phyloP scores from a whole-genome alignment of 805 yeast species.

The Ogataea neopini region DNA sequence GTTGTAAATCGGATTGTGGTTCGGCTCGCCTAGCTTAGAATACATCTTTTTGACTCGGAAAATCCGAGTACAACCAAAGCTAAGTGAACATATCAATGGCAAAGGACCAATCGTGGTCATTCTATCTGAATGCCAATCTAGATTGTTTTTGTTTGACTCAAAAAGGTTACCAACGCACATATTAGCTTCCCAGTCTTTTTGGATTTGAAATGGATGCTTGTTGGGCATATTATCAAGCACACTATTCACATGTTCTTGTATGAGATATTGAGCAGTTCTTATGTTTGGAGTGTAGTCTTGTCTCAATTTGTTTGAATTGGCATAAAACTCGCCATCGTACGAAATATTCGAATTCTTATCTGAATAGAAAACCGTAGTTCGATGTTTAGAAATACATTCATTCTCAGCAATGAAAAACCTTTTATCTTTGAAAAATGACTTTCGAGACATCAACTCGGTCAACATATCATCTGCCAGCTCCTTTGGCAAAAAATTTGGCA shows the following conservation, averaged over 20 bases:
- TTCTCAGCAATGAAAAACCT: conserved; percentile 66
- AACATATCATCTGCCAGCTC: conserved; percentile 49
- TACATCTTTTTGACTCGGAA: conserved; percentile 56
- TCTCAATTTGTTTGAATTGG: conserved; percentile 18
- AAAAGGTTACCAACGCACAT: conserved; percentile 59
- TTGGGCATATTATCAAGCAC: conserved; percentile 22
- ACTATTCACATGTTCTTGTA: conserved; percentile 42
- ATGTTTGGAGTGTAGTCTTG: conserved; percentile 34
- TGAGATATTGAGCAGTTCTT: conserved; percentile 39
- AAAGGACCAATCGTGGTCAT: conserved; percentile 73
- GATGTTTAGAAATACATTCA: conserved; percentile 59
- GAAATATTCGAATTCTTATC: conserved; percentile 26
- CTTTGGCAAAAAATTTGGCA: conserved; percentile 52
- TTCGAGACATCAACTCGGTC: conserved; percentile 42
- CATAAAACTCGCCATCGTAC: conserved; percentile 19
- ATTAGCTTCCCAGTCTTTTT: conserved; percentile 50
- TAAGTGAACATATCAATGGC: conserved; percentile 63
- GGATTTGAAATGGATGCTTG: conserved; percentile 40
- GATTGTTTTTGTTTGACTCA: conserved; percentile 46
- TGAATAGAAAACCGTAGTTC: conserved; percentile 32
- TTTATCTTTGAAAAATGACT: conserved; percentile 40
- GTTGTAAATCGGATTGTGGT: conserved; percentile 41
- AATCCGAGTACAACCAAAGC: conserved; percentile 69
- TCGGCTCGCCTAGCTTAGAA: conserved; percentile 14
- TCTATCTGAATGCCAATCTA: conserved; percentile 80